A percentile compares a stretch with the other conserved stretches of the same genome.
Conservation (phyloP, 2,329 filamentous ascomycete genomes). For the Fusarium chlamydosporum region DNA sequence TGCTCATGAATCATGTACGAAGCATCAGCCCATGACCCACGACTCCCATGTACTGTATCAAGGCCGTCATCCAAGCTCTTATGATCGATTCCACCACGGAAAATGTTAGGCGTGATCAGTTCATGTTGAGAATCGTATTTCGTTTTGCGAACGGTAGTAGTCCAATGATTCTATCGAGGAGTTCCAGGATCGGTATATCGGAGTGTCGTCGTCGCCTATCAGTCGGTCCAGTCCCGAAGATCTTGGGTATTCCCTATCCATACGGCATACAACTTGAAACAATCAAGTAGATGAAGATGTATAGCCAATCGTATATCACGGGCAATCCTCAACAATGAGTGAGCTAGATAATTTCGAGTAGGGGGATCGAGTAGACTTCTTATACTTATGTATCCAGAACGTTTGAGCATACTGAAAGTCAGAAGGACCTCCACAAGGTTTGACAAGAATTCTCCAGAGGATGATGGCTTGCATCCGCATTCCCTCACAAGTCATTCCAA, state of each 20-base stretch:
- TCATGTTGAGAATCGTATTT: not conserved
- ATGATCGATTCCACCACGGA: not conserved
- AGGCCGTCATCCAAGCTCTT: constrained; percentile 29
- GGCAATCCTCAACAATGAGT: not conserved
- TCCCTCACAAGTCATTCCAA: constrained; percentile 43
- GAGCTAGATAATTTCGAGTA: not conserved
- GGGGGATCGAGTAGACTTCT: constrained; percentile 22
- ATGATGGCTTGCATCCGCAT: constrained; percentile 45
- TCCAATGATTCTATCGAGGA: constrained; percentile 3
- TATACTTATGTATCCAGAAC: constrained; percentile 25
- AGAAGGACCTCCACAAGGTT: constrained; percentile 39
- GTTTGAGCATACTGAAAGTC: constrained; percentile 22
- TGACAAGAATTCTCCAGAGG: constrained; percentile 41
- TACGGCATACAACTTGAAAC: not conserved
- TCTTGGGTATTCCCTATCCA: not conserved
- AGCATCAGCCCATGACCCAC: constrained; percentile 1
- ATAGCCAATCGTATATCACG: not conserved
- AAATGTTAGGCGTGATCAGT: not conserved
- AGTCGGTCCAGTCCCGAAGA: not conserved
- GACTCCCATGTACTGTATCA: constrained; percentile 7
- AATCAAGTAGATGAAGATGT: not conserved
- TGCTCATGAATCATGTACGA: constrained; percentile 23
- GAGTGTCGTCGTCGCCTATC: not conserved
- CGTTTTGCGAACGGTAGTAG: not conserved
- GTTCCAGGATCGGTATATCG: constrained; percentile 7